Conservation (phyloP, 164 flowering plant genomes). For the Chimonanthus praecox region DNA sequence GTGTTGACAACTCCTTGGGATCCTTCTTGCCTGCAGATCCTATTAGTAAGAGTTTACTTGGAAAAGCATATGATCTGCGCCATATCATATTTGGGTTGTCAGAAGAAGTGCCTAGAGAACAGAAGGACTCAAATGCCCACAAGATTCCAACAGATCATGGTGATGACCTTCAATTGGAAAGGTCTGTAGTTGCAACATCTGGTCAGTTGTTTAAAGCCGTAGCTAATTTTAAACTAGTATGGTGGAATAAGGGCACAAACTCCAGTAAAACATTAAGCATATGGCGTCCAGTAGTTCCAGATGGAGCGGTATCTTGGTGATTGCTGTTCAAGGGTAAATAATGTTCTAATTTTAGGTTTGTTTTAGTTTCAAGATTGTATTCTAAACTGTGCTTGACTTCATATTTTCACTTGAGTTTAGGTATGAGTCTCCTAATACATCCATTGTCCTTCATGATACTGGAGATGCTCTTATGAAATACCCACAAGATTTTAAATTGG, state of each 20-base stretch:
- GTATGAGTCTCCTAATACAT: constrained; percentile 83
- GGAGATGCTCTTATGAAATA: constrained; percentile 54
- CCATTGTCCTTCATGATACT: constrained; percentile 66
- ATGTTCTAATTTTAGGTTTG: constrained; percentile 2
- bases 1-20: constrained; percentile 87
- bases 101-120: constrained; percentile 30
- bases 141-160: constrained; percentile 19
- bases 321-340: constrained; percentile 78
- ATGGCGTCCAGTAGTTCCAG: constrained; percentile 89
- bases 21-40: constrained; percentile 84
- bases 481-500: constrained; percentile 68
- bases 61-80: constrained; percentile 72
- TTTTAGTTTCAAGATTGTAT: not conserved
- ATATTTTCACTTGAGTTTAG: constrained; percentile 27
- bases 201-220: constrained; percentile 57
- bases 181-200: constrained; percentile 34
- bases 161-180: constrained; percentile 31
- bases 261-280: constrained; percentile 79
- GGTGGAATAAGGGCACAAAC: constrained; percentile 86
- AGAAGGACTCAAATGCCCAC: constrained; percentile 21
- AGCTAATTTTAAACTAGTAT: constrained; percentile 73
- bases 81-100: constrained; percentile 43
- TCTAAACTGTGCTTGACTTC: constrained; percentile 9
- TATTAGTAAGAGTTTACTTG: constrained; percentile 26
- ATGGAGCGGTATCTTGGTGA: constrained; percentile 84